Evolutionary conservation across 805 yeast species (phyloP).

Genomic region (Candida stauntonica): DNA sequence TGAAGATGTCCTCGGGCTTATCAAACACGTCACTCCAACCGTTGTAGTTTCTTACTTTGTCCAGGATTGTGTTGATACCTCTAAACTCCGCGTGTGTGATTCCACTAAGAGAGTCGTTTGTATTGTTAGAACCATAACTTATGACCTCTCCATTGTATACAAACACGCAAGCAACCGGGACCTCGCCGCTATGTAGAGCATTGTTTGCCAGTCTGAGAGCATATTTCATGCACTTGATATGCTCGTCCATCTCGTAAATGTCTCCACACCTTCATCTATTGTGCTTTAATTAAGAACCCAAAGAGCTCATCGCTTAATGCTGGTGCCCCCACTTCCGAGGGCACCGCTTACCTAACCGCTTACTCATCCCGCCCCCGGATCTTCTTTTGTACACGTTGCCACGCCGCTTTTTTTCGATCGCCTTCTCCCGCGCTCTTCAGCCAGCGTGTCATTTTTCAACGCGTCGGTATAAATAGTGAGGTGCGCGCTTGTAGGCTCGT

Average conservation of each 20-base stretch:
- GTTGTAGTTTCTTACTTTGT: slow-evolving; percentile 26
- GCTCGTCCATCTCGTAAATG: slow-evolving; percentile 7
- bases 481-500: slow-evolving; percentile 1
- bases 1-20: slow-evolving; percentile 36
- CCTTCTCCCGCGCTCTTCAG: slow-evolving; percentile 7
- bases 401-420: slow-evolving; percentile 3
- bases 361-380: no score
- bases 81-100: slow-evolving; percentile 90
- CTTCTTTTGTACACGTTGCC: no score
- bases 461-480: slow-evolving; percentile 6
- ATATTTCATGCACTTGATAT: slow-evolving; percentile 40
- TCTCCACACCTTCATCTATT: no score
- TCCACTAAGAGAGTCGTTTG: slow-evolving; percentile 81
- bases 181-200: slow-evolving; percentile 67
- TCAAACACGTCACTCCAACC: slow-evolving; percentile 17
- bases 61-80: slow-evolving; percentile 57
- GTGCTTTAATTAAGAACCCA: no score
- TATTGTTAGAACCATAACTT: slow-evolving; percentile 79
- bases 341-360: background rate
- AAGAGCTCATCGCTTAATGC: no score
- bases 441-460: slow-evolving; percentile 16
- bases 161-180: slow-evolving; percentile 81
- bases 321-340: slow-evolving; percentile 2
- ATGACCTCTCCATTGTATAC: slow-evolving; percentile 52
- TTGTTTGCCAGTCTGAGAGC: slow-evolving; percentile 55